Conservation (phyloP, 2,329 filamentous ascomycete species). For the Fusarium austroafricanum region DNA sequence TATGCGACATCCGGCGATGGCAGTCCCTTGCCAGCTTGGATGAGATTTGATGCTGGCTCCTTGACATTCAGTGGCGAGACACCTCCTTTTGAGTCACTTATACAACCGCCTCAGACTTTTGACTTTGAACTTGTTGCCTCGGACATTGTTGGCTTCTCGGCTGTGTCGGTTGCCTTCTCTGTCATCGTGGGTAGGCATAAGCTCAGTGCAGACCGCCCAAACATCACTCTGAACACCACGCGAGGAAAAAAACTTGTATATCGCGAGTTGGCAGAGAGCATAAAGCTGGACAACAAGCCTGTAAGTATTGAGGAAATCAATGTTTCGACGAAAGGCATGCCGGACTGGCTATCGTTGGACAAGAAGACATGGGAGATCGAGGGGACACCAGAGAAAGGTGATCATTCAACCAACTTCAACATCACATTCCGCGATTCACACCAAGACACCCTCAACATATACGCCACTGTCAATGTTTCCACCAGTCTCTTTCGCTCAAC, state of each 20-base stretch:
- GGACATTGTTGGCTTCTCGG: constrained; percentile 82
- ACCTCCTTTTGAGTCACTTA: constrained; percentile 71
- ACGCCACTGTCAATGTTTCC: constrained; percentile 56
- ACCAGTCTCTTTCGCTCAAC: constrained; percentile 56
- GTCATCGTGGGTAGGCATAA: constrained; percentile 78
- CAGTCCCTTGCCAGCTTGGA: constrained; percentile 87
- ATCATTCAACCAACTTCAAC: constrained; percentile 71
- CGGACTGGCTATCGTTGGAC: constrained; percentile 78
- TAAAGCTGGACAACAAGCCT: constrained; percentile 69
- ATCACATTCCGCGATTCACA: constrained; percentile 70
- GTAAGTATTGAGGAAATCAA: constrained; percentile 64
- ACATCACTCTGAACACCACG: constrained; percentile 68
- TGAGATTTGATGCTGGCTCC: constrained; percentile 73
- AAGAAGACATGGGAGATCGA: constrained; percentile 68
- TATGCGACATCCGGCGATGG: constrained; percentile 82
- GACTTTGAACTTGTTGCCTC: constrained; percentile 80
- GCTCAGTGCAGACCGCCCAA: constrained; percentile 70
- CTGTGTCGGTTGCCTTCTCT: constrained; percentile 72
- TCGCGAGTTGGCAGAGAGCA: constrained; percentile 59
- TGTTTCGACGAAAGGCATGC: constrained; percentile 64
- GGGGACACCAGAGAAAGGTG: constrained; percentile 72
- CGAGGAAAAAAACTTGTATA: constrained; percentile 65
- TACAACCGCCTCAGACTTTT: constrained; percentile 78
- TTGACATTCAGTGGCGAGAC: constrained; percentile 78
- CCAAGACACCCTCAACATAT: constrained; percentile 68